These are phyloP conservation scores for Colletotrichum horii DNA, from an alignment of 2,329 filamentous ascomycete species.

Conservation along the genomic window DNA sequence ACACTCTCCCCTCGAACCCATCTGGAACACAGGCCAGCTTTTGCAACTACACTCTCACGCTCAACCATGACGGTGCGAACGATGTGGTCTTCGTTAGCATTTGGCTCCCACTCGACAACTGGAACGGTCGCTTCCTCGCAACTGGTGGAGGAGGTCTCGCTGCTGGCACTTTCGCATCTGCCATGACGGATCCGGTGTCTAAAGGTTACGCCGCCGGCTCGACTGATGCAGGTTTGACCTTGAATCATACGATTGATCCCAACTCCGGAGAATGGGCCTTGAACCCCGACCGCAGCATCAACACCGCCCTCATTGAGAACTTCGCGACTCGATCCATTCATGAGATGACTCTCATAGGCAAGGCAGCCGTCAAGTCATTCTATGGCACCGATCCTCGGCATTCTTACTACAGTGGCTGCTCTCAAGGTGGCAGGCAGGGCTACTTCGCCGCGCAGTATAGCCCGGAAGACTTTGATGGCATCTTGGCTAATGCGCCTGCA, in stretches of 20 bases:
- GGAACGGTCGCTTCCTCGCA: slow-evolving; percentile 24
- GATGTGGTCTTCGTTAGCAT: slow-evolving; percentile 21
- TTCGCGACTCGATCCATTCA: slow-evolving; percentile 43
- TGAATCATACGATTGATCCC: slow-evolving; percentile 18
- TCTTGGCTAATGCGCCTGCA: slow-evolving; percentile 54
- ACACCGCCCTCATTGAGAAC: slow-evolving; percentile 31
- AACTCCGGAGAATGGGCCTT: background rate
- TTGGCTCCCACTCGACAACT: slow-evolving; percentile 27
- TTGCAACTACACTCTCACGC: slow-evolving; percentile 24
- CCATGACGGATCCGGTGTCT: slow-evolving; percentile 29
- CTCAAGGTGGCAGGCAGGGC: slow-evolving; percentile 64
- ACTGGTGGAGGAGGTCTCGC: slow-evolving; percentile 24
- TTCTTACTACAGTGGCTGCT: slow-evolving; percentile 64
- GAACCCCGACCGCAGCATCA: slow-evolving; percentile 23
- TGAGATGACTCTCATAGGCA: slow-evolving; percentile 52
- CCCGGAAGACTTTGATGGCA: slow-evolving; percentile 62
- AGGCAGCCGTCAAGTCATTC: slow-evolving; percentile 50
- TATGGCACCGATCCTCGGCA: slow-evolving; percentile 45
- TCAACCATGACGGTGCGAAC: slow-evolving; percentile 14
- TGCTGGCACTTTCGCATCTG: slow-evolving; percentile 44
- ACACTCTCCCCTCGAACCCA: background rate
- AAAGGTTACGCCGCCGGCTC: slow-evolving; percentile 29
- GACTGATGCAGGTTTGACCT: slow-evolving; percentile 28
- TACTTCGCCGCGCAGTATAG: slow-evolving; percentile 57
- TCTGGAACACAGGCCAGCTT: background rate